Evolutionary conservation across 2,329 filamentous ascomycete genomes (phyloP).

Genomic region (Trichoderma hamatum): DNA sequence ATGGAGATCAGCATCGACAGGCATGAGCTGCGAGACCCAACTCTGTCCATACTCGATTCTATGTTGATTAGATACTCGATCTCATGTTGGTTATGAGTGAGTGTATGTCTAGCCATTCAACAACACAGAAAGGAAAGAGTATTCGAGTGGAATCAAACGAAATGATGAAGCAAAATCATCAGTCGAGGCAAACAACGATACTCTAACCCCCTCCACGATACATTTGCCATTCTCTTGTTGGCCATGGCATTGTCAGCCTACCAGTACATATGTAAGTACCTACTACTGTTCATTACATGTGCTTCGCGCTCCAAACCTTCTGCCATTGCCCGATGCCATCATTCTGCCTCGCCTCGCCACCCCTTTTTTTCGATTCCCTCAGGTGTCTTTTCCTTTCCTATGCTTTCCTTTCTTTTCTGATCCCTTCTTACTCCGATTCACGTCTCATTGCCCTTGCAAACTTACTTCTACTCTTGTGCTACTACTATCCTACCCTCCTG

Average conservation of each 20-base stretch:
- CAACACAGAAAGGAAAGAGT: background rate
- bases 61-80: too few species aligned
- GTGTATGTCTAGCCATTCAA: background rate
- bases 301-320: background rate
- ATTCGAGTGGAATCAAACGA: background rate
- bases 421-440: background rate
- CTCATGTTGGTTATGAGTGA: too few species aligned
- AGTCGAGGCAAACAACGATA: background rate
- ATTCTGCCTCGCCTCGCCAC: background rate
- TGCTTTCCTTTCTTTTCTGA: background rate
- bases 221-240: background rate
- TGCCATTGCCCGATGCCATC: background rate
- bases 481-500: background rate
- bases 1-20: background rate
- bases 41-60: too few species aligned
- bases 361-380: background rate
- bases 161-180: background rate
- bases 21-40: background rate
- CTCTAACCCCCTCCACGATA: background rate
- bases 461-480: background rate
- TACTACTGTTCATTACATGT: background rate
- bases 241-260: background rate
- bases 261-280: background rate
- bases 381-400: background rate
- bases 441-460: background rate